phyloP scores from a whole-genome alignment of 1,284 basidiomycete genomes.

The Tylopilus orsonianus region DNA sequence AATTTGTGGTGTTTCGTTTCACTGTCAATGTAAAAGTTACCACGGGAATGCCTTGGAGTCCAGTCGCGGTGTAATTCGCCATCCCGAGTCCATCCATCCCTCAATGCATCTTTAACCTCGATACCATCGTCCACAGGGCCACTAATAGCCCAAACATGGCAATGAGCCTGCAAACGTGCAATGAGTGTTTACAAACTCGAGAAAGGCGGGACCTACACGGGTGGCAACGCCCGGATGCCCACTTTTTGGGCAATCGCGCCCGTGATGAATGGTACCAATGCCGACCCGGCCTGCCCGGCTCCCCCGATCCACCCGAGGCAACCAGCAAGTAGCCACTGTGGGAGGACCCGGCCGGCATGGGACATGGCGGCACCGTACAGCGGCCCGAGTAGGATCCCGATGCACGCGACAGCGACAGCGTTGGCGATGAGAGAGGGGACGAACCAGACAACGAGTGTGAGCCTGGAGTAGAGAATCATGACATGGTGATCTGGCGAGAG shows the following conservation, averaged over 20 bases:
- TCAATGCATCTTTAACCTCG: conserved; percentile 11
- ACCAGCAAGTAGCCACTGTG: conserved; percentile 45
- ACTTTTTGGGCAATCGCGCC: conserved; percentile 47
- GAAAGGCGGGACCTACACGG: conserved; percentile 49
- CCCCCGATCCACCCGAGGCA: conserved; percentile 56
- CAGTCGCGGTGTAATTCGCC: no score
- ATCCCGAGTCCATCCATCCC: neutral
- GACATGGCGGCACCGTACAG: conserved; percentile 56
- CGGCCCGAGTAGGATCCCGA: conserved; percentile 53
- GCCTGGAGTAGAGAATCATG: conserved; percentile 15
- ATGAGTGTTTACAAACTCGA: no score
- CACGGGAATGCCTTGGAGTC: neutral
- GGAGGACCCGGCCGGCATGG: conserved; percentile 45
- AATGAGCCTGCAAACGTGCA: conserved; percentile 36
- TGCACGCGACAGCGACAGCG: conserved; percentile 51
- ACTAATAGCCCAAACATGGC: conserved; percentile 42
- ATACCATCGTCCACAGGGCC: conserved; percentile 40
- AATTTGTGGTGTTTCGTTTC: neutral
- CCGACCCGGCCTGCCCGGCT: conserved; percentile 53
- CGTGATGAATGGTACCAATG: conserved; percentile 54
- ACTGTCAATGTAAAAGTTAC: neutral
- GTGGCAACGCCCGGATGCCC: conserved; percentile 51
- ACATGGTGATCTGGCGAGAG: neutral
- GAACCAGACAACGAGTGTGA: conserved; percentile 58
- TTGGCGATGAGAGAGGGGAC: conserved; percentile 51